Base-by-base conservation (phyloP, 2,329 filamentous ascomycete species). In the Graphilbum fragrans region DNA sequence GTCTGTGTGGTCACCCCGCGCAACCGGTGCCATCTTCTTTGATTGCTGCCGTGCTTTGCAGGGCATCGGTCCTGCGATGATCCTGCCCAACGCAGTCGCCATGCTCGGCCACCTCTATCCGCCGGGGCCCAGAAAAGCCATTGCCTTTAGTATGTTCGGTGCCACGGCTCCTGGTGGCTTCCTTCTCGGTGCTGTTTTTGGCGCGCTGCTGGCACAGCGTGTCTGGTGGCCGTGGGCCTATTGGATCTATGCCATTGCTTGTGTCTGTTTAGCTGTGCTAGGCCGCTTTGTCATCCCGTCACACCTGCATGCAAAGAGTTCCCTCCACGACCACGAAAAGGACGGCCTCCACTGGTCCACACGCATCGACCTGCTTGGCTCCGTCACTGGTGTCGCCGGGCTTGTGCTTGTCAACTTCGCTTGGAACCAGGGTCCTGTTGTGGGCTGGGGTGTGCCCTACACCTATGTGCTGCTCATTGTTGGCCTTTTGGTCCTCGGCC, bases 41-140 rank as follows among this genome's bases (percentile, higher is more conserved):
- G 49, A 47, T 34, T 42, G 51, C 35, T 41, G 39, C 19, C 40
- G 50, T 8, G 49, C 45, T 11, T 37, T 53, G 39, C 51, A 53
- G 42, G 51, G 50, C n/a, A 66, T 80, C 19, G 80, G 80, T 0
- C 74, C 76, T 1, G 75, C 77, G 1, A 62, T 83, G 23, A 59
- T 69, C 14, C 59, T 83, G 18, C 79, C 80, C 0, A 84, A 81
- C 46, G 75, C 65, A 0, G 57, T 82, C 16, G 78, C 77, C 3
- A 63, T 84, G 7, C 55, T 83, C 1, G 77, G 75, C 2, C 62
- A 63, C 0, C 65, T 69, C 0, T 82, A 80, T 47, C 58, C 63
- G 0, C 71, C 70, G 0, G 76, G 77, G 0, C 60, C 57, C 39
- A 63, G 67, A 44, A 80, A 80, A 53, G 67, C 74, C 36, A 72